Percentiles rank a stretch among this genome's conserved stretches.
Evolutionary conservation across 1,139 yeast species (phyloP).

Genomic region (Ashbya aceris): DNA sequence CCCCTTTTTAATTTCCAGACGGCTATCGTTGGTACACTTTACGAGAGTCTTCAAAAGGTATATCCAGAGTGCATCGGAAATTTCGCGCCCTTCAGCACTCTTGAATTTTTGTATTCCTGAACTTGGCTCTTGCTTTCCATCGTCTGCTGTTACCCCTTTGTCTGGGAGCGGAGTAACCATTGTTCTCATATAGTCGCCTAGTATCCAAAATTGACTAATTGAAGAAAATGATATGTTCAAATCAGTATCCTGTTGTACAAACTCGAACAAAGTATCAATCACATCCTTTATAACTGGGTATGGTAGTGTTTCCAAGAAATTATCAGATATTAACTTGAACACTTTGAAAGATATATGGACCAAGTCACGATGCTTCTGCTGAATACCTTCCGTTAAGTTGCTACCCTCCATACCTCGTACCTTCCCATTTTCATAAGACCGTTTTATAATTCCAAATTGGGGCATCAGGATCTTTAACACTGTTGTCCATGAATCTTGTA

Average conservation of each 20-base stretch:
- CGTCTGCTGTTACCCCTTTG: background rate
- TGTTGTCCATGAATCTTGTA: constrained; percentile 58
- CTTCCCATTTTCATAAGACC: constrained; percentile 29
- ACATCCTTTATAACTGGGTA: constrained; percentile 48
- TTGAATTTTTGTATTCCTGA: background rate
- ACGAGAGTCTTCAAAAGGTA: constrained; percentile 56
- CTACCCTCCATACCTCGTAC: constrained; percentile 24
- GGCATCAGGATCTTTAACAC: constrained; percentile 62
- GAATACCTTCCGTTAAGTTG: constrained; percentile 23
- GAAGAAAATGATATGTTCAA: constrained; percentile 84
- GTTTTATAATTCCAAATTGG: constrained; percentile 43
- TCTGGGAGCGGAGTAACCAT: background rate
- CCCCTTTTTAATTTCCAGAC: constrained; percentile 82
- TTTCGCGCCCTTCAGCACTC: background rate
- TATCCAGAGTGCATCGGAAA: constrained; percentile 42
- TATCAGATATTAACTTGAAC: constrained; percentile 73
- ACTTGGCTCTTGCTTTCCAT: background rate
- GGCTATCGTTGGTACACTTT: constrained; percentile 48
- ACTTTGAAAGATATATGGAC: constrained; percentile 64
- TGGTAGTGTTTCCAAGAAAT: constrained; percentile 67
- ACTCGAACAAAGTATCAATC: constrained; percentile 62
- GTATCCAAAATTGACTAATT: constrained; percentile 83
- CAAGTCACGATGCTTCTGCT: constrained; percentile 39
- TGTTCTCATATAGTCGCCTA: constrained; percentile 62
- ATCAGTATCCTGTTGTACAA: constrained; percentile 61